Evolutionary conservation across 2,329 filamentous ascomycete genomes (phyloP), one percentile per base, ranked within the genome.

Genomic region (Ascochyta lentis): DNA sequence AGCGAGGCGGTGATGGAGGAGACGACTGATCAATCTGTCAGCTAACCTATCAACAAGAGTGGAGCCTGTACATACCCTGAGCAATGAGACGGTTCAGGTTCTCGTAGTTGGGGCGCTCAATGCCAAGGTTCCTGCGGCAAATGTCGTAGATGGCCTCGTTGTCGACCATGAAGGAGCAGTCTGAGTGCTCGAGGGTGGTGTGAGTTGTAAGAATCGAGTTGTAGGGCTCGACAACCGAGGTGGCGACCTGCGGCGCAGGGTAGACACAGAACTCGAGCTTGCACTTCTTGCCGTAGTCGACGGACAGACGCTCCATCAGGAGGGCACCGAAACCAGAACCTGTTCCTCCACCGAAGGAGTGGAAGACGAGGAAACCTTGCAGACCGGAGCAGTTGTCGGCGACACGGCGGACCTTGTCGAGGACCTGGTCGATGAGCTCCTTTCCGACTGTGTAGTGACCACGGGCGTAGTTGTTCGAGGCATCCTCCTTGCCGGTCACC

Each of bases 71-170:
- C 73, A 45, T 85, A 93, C 90, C 90, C 85, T 99, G 95, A 68
- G 95, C 95, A 76, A 99, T 97, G 77, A 99, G 85, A 71, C 95
- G 92, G 88, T 99, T 99, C 69, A 99, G 85, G 86, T 99, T 97
- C 86, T 96, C 93, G 80, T 93, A 97, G 86, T 94, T 94, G 74
- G 95, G 95, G 69, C 95, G 91, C 86, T 96, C 93, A 68, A 99
- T 93, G 67, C 92, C 93, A 65, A 99, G 87, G 85, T 96, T 98
- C 78, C 92, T 90, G 76, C 93, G 90, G 89, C 95, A 99, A 79
- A 99, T 98, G 78, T 98, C 95, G 82, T 98, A 98, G 79, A 99
- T 97, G 73, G 95, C 95, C 85, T 99, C 95, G 82, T 99, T 99
- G 84, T 99, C 95, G 69, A 99, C 95, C 92, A 98, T 96, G 87